These are phyloP conservation scores for Ochromonas danica DNA, from an alignment of 108 stramenopile species.

Conservation along the genomic window DNA sequence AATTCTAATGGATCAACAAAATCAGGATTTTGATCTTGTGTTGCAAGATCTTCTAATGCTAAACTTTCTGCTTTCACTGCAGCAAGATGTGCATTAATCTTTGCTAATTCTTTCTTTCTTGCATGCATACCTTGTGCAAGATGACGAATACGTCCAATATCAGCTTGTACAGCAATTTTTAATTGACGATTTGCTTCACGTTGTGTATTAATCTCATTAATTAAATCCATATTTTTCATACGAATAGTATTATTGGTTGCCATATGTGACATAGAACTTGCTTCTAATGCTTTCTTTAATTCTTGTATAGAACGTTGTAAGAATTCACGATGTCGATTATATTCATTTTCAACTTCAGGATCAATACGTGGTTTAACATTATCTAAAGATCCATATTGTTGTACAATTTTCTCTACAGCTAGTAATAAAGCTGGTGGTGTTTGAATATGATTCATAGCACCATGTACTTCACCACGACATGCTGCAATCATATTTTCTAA, in stretches of 20 bases:
- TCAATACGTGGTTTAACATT: slow-evolving; percentile 29
- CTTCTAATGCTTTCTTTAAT: slow-evolving; percentile 44
- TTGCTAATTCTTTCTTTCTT: background rate
- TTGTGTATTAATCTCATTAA: slow-evolving; percentile 61
- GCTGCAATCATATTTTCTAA: background rate
- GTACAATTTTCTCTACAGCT: background rate
- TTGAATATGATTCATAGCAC: background rate
- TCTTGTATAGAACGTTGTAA: slow-evolving; percentile 48
- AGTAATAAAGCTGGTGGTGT: background rate
- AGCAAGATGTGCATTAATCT: background rate
- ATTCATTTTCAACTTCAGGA: slow-evolving; percentile 35
- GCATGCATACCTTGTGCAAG: background rate
- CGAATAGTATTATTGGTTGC: slow-evolving; percentile 50
- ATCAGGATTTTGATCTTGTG: no score
- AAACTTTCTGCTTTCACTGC: background rate
- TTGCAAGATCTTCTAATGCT: no score
- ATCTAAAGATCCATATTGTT: slow-evolving; percentile 9
- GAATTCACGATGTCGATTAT: slow-evolving; percentile 49
- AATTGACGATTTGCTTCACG: slow-evolving; percentile 48
- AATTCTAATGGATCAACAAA: background rate
- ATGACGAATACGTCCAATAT: slow-evolving; percentile 38
- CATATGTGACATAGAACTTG: slow-evolving; percentile 44
- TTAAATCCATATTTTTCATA: slow-evolving; percentile 61
- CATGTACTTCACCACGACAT: slow-evolving; percentile 12
- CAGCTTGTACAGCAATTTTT: slow-evolving; percentile 50